Conservation (phyloP, 1,139 yeast species). For the Yamadazyma diospyri region DNA sequence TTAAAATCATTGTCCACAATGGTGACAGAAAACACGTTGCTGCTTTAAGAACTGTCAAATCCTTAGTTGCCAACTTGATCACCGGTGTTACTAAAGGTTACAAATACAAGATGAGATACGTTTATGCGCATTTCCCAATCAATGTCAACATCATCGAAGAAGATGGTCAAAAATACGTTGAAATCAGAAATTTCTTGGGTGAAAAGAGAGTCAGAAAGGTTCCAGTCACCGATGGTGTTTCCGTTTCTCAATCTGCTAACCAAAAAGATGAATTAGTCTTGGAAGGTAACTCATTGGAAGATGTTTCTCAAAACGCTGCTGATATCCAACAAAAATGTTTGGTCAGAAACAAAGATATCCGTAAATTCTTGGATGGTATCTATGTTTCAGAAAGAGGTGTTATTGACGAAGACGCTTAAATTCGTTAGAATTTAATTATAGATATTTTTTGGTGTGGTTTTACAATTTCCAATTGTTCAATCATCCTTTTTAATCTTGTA, state of each 20-base stretch:
- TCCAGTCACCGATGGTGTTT: slow-evolving; percentile 85
- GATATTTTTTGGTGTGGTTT: slow-evolving; percentile 4
- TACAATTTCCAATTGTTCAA: no score
- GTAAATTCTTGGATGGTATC: slow-evolving; percentile 99
- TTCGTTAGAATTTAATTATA: slow-evolving; percentile 2
- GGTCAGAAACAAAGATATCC: slow-evolving; percentile 99
- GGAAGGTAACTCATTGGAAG: slow-evolving; percentile 95
- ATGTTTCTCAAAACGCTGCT: slow-evolving; percentile 98
- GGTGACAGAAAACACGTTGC: slow-evolving; percentile 99
- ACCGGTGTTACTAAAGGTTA: slow-evolving; percentile 99
- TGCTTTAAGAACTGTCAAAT: slow-evolving; percentile 97
- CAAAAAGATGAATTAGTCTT: slow-evolving; percentile 94
- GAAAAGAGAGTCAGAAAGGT: slow-evolving; percentile 94
- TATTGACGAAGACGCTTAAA: slow-evolving; percentile 63
- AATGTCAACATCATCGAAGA: slow-evolving; percentile 84
- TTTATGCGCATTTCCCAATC: slow-evolving; percentile 99
- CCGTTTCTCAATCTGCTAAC: slow-evolving; percentile 70
- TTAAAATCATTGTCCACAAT: slow-evolving; percentile 92
- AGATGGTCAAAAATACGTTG: slow-evolving; percentile 75
- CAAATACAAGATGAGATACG: slow-evolving; percentile 98
- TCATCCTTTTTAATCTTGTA: slow-evolving; percentile 7
- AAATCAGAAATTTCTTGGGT: slow-evolving; percentile 99
- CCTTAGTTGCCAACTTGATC: slow-evolving; percentile 89
- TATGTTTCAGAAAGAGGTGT: slow-evolving; percentile 96
- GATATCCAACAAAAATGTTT: slow-evolving; percentile 98